Percentiles rank a stretch among this genome's conserved stretches.
phyloP scores from a whole-genome alignment of 352 stramenopile species.

The Vaucheria bursata region DNA sequence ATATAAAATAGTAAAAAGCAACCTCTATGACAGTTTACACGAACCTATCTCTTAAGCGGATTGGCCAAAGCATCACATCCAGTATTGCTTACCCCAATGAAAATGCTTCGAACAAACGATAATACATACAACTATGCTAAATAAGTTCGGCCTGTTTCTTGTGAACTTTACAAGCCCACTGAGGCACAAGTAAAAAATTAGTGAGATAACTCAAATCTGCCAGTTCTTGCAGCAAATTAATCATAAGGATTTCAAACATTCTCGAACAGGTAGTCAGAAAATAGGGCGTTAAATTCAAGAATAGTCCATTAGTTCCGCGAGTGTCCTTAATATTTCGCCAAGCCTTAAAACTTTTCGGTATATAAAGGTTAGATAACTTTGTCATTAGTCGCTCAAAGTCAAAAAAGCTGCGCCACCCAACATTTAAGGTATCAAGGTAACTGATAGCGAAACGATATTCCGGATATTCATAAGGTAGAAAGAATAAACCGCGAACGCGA shows the following conservation, averaged over 20 bases:
- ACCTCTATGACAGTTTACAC: too few species aligned
- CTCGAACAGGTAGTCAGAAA: background rate
- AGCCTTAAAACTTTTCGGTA: background rate
- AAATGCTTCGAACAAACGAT: too few species aligned
- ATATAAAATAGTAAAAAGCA: too few species aligned
- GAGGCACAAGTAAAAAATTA: background rate
- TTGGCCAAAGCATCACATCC: too few species aligned
- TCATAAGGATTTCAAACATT: background rate
- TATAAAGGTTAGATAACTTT: background rate
- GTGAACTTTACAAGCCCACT: background rate
- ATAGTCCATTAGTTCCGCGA: background rate
- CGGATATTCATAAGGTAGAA: background rate
- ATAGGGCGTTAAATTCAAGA: background rate
- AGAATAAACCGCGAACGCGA: background rate
- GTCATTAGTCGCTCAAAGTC: slow-evolving; percentile 5
- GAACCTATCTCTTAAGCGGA: too few species aligned
- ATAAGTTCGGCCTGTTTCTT: too few species aligned
- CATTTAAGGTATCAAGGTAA: background rate
- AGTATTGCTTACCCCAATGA: too few species aligned
- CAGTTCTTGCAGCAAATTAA: background rate
- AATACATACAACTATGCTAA: too few species aligned
- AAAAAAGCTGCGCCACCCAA: background rate
- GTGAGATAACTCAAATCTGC: background rate
- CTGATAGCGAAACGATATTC: background rate
- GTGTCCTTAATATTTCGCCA: background rate